Evolutionary conservation across 345 rosid species (phyloP), one percentile per base, ranked within the genome.

Genomic region (Hibiscus tridactylites): DNA sequence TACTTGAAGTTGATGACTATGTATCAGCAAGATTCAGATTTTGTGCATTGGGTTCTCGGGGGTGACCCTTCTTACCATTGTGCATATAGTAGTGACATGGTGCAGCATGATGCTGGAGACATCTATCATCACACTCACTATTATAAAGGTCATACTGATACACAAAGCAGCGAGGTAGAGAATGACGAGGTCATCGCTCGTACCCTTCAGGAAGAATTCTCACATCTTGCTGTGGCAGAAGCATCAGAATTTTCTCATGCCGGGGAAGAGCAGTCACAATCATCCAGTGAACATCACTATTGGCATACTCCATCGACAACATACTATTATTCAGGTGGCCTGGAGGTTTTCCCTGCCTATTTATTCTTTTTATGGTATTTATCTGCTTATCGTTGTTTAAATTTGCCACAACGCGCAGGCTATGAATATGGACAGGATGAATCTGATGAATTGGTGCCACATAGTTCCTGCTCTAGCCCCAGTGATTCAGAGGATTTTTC

Each of bases 131-230:
- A 73, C 9, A 79, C 72, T 35, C 85, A 85, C 64, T 83, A 82
- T 85, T 66, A 54, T 26, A 79, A 85, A 74, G 87, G 72, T 79
- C 77, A 82, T 74, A 76, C 83, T 63, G 95, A 74, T n/a, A 68
- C 78, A 58, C 87, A 90, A 71, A 81, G 76, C 77, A 85, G 66
- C n/a, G 63, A 85, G 77, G 86, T 90, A 53, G 96, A 88, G 75
- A 91, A 82, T 79, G 98, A 95, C 81, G 99, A 89, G 88, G 84
- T 88, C 61, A 92, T 92, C 75, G 98, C 97, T 0, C 87, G 87
- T 31, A 79, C 94, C 42, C 86, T 95, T 70, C 96, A 95, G 79
- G 97, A 90, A 65, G 97, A 95, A 61, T 92, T 90, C 79, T 89
- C 90, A 6, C 94, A 86, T 80, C 83, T 95, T 33, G 88, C 90